Base-by-base conservation (phyloP, 176 grass and related monocot species). In the Chrysopogon serrulatus region DNA sequence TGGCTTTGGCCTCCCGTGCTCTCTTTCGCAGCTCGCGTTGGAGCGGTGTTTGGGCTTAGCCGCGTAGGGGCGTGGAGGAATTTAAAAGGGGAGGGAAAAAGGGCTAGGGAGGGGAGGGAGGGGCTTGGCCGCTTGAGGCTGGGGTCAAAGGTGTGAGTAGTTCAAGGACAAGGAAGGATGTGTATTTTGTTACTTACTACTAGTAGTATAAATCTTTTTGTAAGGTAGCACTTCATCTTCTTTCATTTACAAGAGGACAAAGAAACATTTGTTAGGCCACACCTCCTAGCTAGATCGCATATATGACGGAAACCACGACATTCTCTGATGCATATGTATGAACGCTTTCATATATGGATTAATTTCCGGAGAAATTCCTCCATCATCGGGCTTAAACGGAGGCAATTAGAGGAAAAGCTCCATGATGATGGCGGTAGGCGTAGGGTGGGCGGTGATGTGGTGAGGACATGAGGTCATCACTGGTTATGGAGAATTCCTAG, bases 21-120 rank as follows among this genome's bases (percentile, higher is more conserved):
- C 28, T 3, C 15, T 26, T 54, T 45, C 27, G 12, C 23, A 19
- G 63, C 32, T 51, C 78, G 42, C 44, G 18, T 23, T 66, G 41
- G 32, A 62, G 24, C 31, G 26, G 32, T 88, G 40, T 62, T 37
- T 66, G 79, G 18, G 82, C 34, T 60, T 39, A 54, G 78, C 72
- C 45, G 72, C 28, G 45, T 42, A 68, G 53, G 53, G 85, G 27
- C 0, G 73, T 30, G 63, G 36, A 13, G 71, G 77, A 78, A 73
- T 84, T 85, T 84, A 83, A 90, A 89, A 89, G 8, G 86, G 14
- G 47, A 35, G 83, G 79, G 45, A 34, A 64, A 84, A 85, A 64
- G 4, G 51, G 51, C 51, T 56, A 56, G 53, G 24, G 42, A 10
- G 31, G 39, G 24, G 15, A 16, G 39, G 2, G 19, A 21, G 32